Evolutionary conservation across 768 basidiomycete species (phyloP).

Genomic region (Coprinellus micaceus): DNA sequence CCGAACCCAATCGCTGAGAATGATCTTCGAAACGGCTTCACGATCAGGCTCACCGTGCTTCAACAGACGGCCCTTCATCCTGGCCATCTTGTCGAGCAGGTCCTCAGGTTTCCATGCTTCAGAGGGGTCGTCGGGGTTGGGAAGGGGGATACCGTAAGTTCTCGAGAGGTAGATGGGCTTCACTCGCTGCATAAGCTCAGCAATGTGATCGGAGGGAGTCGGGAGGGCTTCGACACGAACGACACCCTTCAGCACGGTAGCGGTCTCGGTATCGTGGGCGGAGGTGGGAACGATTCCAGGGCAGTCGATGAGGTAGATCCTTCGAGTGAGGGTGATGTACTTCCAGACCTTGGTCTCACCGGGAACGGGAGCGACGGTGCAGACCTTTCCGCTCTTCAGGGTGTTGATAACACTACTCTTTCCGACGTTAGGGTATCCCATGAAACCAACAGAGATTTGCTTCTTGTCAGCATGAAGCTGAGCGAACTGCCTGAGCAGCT

Average conservation of each 20-base stretch:
- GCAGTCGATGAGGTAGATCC: conserved; percentile 99
- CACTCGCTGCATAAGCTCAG: conserved; percentile 83
- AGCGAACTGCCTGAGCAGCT: conserved; percentile 93
- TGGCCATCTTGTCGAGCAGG: conserved; percentile 80
- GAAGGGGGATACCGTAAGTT: conserved; percentile 71
- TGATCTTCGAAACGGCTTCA: conserved; percentile 90
- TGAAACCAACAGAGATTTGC: conserved; percentile 96
- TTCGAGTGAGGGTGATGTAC: conserved; percentile 94
- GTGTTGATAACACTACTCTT: conserved; percentile 98
- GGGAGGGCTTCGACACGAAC: conserved; percentile 93
- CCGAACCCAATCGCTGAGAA: conserved; percentile 94
- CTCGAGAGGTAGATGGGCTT: conserved; percentile 88
- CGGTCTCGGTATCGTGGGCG: conserved; percentile 83
- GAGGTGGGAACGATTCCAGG: conserved; percentile 97
- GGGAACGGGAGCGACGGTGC: conserved; percentile 92
- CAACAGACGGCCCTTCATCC: conserved; percentile 86
- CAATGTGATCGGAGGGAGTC: conserved; percentile 89
- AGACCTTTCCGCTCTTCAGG: conserved; percentile 96
- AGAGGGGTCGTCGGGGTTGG: conserved; percentile 49
- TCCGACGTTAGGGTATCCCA: conserved; percentile 98
- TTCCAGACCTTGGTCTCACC: conserved; percentile 99
- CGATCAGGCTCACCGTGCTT: conserved; percentile 94
- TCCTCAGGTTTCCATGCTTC: conserved; percentile 68
- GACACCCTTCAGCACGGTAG: conserved; percentile 94
- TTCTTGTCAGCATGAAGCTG: conserved; percentile 98